phyloP scores from a whole-genome alignment of 305 asterid species.

The Withania somnifera region DNA sequence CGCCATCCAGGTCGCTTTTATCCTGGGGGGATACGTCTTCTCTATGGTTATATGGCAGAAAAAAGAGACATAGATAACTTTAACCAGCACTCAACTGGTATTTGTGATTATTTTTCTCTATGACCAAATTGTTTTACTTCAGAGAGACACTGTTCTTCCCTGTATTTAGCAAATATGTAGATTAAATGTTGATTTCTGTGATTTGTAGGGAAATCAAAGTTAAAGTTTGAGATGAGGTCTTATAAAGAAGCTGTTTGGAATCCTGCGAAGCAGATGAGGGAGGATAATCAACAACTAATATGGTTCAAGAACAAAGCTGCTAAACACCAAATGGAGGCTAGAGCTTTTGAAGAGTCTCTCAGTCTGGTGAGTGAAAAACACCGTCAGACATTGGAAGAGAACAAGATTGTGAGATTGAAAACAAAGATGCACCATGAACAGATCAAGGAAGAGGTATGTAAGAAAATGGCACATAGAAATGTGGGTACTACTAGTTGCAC shows the following conservation, averaged over 20 bases:
- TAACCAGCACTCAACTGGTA: slow-evolving; percentile 56
- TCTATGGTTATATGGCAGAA: slow-evolving; percentile 75
- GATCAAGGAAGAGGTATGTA: slow-evolving; percentile 46
- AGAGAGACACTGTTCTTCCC: background rate
- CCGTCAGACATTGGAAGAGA: slow-evolving; percentile 32
- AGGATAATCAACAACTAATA: slow-evolving; percentile 49
- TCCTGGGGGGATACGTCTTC: slow-evolving; percentile 68
- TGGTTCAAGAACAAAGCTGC: slow-evolving; percentile 36
- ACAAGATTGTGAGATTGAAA: slow-evolving; percentile 23
- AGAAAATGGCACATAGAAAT: background rate
- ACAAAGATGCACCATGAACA: slow-evolving; percentile 37
- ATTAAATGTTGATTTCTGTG: background rate
- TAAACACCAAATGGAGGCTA: slow-evolving; percentile 33
- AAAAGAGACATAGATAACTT: slow-evolving; percentile 47
- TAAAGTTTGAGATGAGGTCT: slow-evolving; percentile 50
- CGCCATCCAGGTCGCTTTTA: slow-evolving; percentile 20
- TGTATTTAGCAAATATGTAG: background rate
- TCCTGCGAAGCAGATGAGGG: slow-evolving; percentile 59
- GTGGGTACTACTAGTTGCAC: background rate
- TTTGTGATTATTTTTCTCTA: background rate
- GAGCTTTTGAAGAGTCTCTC: slow-evolving; percentile 35
- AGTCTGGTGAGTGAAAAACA: slow-evolving; percentile 25
- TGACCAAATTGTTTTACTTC: background rate
- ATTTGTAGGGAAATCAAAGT: slow-evolving; percentile 41
- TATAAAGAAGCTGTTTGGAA: slow-evolving; percentile 46